Base-by-base conservation (phyloP, 2,329 filamentous ascomycete genomes). In the Tolypocladium tundrense region DNA sequence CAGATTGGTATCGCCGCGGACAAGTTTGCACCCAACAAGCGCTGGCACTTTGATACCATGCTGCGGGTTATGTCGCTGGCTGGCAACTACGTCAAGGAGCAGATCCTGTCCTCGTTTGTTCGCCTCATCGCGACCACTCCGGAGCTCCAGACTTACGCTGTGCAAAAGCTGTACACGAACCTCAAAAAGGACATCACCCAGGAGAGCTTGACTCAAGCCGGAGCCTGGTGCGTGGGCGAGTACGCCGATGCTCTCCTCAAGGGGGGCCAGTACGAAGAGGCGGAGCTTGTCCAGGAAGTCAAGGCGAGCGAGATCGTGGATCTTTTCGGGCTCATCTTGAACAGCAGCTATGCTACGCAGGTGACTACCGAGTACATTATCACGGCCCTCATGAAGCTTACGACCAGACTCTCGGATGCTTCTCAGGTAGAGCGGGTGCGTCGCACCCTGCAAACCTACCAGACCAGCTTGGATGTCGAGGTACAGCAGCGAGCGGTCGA, bases 1-100 rank as follows among this genome's bases (percentile, higher is more conserved):
- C 94, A 99, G 69, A 99, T 99, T 70, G 94, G 94, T 31, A 91
- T 99, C 66, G 94, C 95, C 13, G 94, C 95, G 8, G 94, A 99
- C 72, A 87, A 93, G 63, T 99, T 91, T 73, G 90, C 94, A 2
- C 95, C 94, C 1, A 97, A 94, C 75, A 97, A 97, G 76, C 83
- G 94, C 70, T 99, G 94, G 94, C 94, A 99, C 70, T 88, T 97
- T 65, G 94, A 99, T 69, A 99, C 95, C 2, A 97, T 99, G 87
- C 79, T 99, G 57, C 85, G 95, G 27, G 91, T 99, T 31, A 75
- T 99, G 65, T 96, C 92, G 59, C 79, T 99, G 63, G 94, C 94
- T 56, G 94, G 94, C 53, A 96, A 95, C 73, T 96, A 94, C 68
- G 92, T 99, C 64, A 97, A 97, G 72, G 94, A 99, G 71, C 94